These are phyloP conservation scores for Plasmodium blacklocki DNA, from an alignment of 169 alveolate genomes.

Conservation along the genomic window DNA sequence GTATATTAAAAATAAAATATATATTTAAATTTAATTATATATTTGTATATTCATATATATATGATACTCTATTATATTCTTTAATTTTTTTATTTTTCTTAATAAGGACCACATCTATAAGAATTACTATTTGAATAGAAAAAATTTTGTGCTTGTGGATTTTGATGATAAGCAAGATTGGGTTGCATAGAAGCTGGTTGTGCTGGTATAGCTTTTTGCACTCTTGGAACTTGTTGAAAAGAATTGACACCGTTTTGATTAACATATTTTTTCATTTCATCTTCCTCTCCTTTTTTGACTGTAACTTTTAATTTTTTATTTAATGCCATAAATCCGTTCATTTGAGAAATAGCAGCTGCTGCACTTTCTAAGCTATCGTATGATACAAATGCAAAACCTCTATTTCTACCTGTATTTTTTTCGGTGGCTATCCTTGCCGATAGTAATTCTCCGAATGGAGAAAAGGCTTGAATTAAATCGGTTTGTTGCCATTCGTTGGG, in stretches of 20 bases:
- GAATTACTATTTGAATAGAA: conserved; percentile 70
- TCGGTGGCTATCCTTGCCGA: conserved; percentile 94
- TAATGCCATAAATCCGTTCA: conserved; percentile 91
- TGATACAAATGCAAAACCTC: conserved; percentile 94
- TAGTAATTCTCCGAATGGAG: conserved; percentile 90
- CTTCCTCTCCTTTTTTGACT: conserved; percentile 92
- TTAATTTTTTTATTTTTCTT: conserved; percentile 12
- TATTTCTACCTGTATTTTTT: conserved; percentile 90
- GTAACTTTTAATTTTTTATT: conserved; percentile 91
- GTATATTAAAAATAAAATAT: too few species aligned
- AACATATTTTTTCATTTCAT: conserved; percentile 77
- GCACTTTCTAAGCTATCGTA: conserved; percentile 91
- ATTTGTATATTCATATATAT: background rate
- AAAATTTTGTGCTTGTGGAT: conserved; percentile 75
- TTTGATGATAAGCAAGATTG: conserved; percentile 76
- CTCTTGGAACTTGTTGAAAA: conserved; percentile 59
- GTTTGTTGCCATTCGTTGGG: conserved; percentile 94
- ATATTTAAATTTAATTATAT: too few species aligned
- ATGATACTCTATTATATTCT: too few species aligned
- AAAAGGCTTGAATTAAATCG: conserved; percentile 88
- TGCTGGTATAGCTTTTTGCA: conserved; percentile 72
- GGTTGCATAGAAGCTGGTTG: conserved; percentile 76
- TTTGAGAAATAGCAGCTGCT: conserved; percentile 91
- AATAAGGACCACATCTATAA: conserved; percentile 75
- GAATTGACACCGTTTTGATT: conserved; percentile 73